Base-by-base conservation (phyloP, 2,329 filamentous ascomycete species). In the Monilinia laxa region DNA sequence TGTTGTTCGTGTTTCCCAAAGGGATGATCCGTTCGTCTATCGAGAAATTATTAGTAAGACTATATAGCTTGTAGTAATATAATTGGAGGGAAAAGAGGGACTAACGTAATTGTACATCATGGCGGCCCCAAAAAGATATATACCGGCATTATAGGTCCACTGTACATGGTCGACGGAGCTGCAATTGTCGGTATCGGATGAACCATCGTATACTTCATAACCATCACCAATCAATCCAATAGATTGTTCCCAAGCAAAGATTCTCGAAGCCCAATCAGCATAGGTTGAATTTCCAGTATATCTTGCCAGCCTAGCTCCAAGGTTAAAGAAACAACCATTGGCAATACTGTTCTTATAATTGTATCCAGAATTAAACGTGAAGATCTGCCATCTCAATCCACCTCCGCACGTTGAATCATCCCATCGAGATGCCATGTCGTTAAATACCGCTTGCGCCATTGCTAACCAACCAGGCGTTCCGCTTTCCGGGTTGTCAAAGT, bases 341-440 rank as follows among this genome's bases (percentile, higher is more conserved):
- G 85, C 86, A 68, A 87, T 86, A 20, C 84, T 83, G 68, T 87
- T 87, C 74, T 87, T 94, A 82, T 93, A 93, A 71, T 88, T 83
- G 78, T 89, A 96, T 35, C 92, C 92, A 38, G 84, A 85, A 76
- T 96, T 94, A 81, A 90, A 92, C 1, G 85, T 82, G 75, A 90
- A 94, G 63, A 96, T 92, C 78, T 96, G 92, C 91, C 91, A 94
- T 69, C 90, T 85, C 63, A 95, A 77, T 7, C 91, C 92, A 55
- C 91, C 92, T n/a, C 81, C 82, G 72, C 92, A 95, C 63, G 85
- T 79, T 1, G 81, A 77, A 0, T 77, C 80, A 69, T 93, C 90
- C 91, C 90, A 95, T 53, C 90, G 84, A 23, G 81, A 80, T 3
- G 86, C 87, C 74, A 93, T 90, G 4, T 88, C 77, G 92, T 91